These are phyloP conservation scores for Penicillium capsulatum DNA, from an alignment of 2,329 filamentous ascomycete species.

Conservation along the genomic window DNA sequence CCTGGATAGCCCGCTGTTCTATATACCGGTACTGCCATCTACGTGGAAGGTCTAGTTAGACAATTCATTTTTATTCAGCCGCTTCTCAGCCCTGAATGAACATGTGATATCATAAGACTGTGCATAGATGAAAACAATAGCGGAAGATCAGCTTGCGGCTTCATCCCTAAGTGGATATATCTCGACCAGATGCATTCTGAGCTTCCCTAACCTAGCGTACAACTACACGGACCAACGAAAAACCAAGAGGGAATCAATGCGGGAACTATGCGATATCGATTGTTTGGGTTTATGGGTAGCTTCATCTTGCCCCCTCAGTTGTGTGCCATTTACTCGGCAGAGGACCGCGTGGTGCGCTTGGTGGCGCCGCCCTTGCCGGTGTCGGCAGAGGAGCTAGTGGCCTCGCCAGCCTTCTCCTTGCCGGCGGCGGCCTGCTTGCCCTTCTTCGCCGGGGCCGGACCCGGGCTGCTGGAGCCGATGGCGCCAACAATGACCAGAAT, in stretches of 20 bases:
- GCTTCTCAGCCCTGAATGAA: too few species aligned
- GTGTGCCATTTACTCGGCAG: constrained; percentile 32
- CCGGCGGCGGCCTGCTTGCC: constrained; percentile 67
- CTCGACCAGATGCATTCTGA: constrained; percentile 13
- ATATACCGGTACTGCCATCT: too few species aligned
- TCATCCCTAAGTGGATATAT: too few species aligned
- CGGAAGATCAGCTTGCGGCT: too few species aligned
- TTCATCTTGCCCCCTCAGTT: constrained; percentile 10
- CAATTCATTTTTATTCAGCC: too few species aligned
- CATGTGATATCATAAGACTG: too few species aligned
- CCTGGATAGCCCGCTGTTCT: too few species aligned
- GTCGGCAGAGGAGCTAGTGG: constrained; percentile 58
- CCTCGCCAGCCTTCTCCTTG: constrained; percentile 63
- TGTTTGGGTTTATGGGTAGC: constrained; percentile 12
- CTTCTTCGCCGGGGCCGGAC: constrained; percentile 65
- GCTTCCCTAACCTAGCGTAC: constrained; percentile 13
- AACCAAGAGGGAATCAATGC: constrained; percentile 14
- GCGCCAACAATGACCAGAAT: constrained; percentile 66
- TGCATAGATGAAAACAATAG: too few species aligned
- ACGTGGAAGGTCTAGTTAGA: too few species aligned
- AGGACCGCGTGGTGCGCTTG: constrained; percentile 54
- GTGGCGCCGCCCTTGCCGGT: constrained; percentile 70
- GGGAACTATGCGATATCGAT: constrained; percentile 7
- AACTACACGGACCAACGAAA: constrained; percentile 14
- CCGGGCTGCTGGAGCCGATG: constrained; percentile 59